These are phyloP conservation scores for Lodderomyces beijingensis DNA, from an alignment of 1,139 yeast genomes.

Conservation along the genomic window DNA sequence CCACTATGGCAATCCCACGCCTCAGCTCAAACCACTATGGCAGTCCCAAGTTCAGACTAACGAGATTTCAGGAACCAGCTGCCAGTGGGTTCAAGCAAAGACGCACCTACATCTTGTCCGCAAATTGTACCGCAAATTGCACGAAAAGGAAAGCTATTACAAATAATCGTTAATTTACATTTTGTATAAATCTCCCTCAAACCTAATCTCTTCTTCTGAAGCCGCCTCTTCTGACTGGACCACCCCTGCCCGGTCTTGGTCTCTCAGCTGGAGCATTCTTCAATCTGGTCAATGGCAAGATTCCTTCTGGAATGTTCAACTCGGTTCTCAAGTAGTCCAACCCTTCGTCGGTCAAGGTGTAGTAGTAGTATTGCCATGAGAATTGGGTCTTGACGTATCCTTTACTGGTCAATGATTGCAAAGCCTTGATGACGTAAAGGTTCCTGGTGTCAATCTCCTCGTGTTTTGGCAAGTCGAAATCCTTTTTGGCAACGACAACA, in stretches of 20 bases:
- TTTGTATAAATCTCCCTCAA: too few species aligned
- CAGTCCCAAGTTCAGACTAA: too few species aligned
- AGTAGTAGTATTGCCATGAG: conserved; percentile 99
- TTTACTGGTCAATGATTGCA: conserved; percentile 97
- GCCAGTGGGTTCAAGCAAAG: too few species aligned
- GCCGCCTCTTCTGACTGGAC: conserved; percentile 41
- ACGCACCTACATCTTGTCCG: too few species aligned
- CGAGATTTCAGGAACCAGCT: too few species aligned
- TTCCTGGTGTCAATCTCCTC: conserved; percentile 97
- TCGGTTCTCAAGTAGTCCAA: conserved; percentile 97
- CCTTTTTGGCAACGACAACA: conserved; percentile 99
- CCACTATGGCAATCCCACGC: too few species aligned
- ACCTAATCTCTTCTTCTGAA: conserved; percentile 41
- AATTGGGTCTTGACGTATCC: conserved; percentile 99
- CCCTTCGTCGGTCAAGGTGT: conserved; percentile 99
- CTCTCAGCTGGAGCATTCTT: conserved; percentile 89
- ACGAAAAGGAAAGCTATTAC: too few species aligned
- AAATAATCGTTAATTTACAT: too few species aligned
- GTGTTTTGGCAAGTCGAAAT: conserved; percentile 95
- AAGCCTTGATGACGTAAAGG: conserved; percentile 98
- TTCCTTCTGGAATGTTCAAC: conserved; percentile 97
- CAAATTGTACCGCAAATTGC: too few species aligned
- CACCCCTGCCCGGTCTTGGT: conserved; percentile 40
- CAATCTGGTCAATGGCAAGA: conserved; percentile 98
- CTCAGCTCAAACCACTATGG: too few species aligned